Conservation (phyloP, 1,284 basidiomycete genomes). For the Fistulina hepatica region DNA sequence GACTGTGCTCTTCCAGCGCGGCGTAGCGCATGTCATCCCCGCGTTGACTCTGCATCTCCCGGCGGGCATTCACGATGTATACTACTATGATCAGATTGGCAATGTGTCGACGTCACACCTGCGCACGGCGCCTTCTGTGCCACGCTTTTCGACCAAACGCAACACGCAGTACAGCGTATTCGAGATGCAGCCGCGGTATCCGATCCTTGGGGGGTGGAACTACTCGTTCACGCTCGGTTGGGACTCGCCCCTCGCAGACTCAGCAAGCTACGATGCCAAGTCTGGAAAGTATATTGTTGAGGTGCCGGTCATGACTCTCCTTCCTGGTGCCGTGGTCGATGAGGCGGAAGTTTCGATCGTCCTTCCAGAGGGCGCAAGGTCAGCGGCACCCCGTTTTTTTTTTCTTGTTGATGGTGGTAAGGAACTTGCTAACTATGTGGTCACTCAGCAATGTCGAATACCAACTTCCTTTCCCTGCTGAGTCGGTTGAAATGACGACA, state of each 20-base stretch:
- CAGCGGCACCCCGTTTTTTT: no score
- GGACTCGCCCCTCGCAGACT: slow-evolving; percentile 76
- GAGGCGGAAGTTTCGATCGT: slow-evolving; percentile 74
- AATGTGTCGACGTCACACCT: slow-evolving; percentile 95
- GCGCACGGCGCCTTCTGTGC: slow-evolving; percentile 39
- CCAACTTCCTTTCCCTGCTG: slow-evolving; percentile 67
- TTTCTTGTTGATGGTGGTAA: background rate
- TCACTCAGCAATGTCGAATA: slow-evolving; percentile 68
- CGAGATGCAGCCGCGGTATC: slow-evolving; percentile 85
- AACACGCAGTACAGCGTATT: slow-evolving; percentile 51
- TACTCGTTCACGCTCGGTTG: slow-evolving; percentile 92
- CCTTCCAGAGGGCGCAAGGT: slow-evolving; percentile 91
- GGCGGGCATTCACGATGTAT: slow-evolving; percentile 66
- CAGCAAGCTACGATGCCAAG: slow-evolving; percentile 47
- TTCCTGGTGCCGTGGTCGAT: slow-evolving; percentile 75
- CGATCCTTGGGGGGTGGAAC: slow-evolving; percentile 95
- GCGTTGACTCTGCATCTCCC: slow-evolving; percentile 71
- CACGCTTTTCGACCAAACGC: slow-evolving; percentile 45
- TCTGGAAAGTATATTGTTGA: slow-evolving; percentile 61
- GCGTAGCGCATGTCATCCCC: slow-evolving; percentile 61
- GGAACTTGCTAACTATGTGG: slow-evolving; percentile 1
- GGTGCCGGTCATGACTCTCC: slow-evolving; percentile 78
- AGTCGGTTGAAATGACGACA: slow-evolving; percentile 46
- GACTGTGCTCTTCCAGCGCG: slow-evolving; percentile 54
- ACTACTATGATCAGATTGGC: slow-evolving; percentile 87